phyloP scores from a whole-genome alignment of 2,329 filamentous ascomycete species.

The Fusarium avenaceum region DNA sequence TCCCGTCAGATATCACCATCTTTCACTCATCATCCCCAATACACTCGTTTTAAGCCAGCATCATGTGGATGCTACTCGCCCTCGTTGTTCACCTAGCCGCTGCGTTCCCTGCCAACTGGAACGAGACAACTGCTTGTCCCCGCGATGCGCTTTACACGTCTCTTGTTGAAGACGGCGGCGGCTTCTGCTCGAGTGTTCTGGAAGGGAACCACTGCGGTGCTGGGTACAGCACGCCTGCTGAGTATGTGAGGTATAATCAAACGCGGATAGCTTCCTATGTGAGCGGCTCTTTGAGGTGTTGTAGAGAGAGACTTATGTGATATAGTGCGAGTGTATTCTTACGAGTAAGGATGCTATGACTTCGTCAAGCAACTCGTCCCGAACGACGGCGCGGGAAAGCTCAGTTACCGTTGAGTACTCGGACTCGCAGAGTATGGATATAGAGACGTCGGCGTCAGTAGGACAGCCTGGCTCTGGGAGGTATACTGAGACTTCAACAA shows the following conservation, averaged over 20 bases:
- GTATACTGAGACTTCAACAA: conserved; percentile 8
- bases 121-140: conserved; percentile 43
- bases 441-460: conserved; percentile 10
- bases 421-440: conserved; percentile 7
- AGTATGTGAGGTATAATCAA: conserved; percentile 50
- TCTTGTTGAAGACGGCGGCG: conserved; percentile 43
- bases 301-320: conserved; percentile 6
- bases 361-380: conserved; percentile 4
- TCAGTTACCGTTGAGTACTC: conserved; percentile 8
- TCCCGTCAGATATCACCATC: conserved; percentile 1
- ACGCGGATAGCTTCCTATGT: conserved; percentile 52
- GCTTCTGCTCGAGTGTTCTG: conserved; percentile 52
- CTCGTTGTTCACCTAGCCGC: conserved; percentile 18
- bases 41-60: conserved; percentile 36
- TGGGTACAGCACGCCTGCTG: conserved; percentile 47
- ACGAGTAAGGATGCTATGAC: conserved; percentile 5
- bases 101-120: conserved; percentile 36
- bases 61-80: conserved; percentile 42
- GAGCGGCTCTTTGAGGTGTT: conserved; percentile 18
- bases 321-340: conserved; percentile 50
- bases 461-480: conserved; percentile 27
- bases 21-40: conserved; percentile 7
- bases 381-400: background rate
- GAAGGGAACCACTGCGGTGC: conserved; percentile 40
- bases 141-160: conserved; percentile 52